Conservation (phyloP, 2,329 filamentous ascomycete species). For the Bipolaris cookei region DNA sequence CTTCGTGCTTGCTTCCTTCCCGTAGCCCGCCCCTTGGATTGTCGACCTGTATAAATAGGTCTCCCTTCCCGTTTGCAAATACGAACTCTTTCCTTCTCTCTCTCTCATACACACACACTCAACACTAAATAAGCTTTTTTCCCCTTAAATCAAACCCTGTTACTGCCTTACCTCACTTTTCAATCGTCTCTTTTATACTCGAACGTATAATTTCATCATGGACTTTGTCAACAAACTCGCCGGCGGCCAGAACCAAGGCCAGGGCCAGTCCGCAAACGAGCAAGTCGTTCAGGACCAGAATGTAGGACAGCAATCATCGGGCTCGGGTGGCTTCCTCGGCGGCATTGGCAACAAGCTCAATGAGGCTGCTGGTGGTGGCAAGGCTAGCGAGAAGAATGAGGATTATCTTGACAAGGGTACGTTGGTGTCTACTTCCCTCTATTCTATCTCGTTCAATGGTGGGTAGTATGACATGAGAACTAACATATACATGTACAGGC, state of each 20-base stretch:
- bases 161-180: background rate
- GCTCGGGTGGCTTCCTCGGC: constrained; percentile 57
- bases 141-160: background rate
- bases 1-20: background rate
- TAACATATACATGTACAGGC: constrained; percentile 54
- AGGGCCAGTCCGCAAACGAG: constrained; percentile 36
- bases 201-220: constrained; percentile 39
- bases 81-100: background rate
- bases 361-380: constrained; percentile 72
- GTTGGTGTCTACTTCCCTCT: background rate
- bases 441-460: background rate
- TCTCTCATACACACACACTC: background rate
- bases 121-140: background rate
- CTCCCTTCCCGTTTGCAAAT: background rate
- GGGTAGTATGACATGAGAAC: constrained; percentile 1
- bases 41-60: constrained; percentile 22
- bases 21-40: background rate
- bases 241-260: constrained; percentile 45
- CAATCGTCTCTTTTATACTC: too few relatives aligned
- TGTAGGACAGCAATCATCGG: constrained; percentile 40
- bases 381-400: constrained; percentile 79
- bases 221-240: constrained; percentile 57
- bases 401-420: constrained; percentile 82
- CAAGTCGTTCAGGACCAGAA: constrained; percentile 34
- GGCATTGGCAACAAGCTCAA: constrained; percentile 75